A percentile compares a stretch with the other conserved stretches of the same genome.
Conservation (phyloP, 495 filamentous ascomycete species). For the Neurospora hispaniola region DNA sequence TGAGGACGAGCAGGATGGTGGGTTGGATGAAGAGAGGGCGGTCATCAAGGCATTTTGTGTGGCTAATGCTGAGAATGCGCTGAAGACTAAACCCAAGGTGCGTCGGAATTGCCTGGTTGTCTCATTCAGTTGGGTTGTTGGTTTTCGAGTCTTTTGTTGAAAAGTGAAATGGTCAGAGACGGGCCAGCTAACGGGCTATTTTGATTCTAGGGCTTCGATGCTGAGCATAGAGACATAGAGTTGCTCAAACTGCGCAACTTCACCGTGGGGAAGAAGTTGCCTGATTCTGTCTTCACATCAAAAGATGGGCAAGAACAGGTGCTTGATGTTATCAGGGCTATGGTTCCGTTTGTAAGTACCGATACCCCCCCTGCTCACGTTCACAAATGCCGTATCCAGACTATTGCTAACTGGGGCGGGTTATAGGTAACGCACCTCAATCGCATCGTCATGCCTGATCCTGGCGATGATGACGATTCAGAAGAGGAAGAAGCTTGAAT, state of each 20-base stretch:
- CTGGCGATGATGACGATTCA: constrained; percentile 26
- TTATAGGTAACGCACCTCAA: constrained; percentile 50
- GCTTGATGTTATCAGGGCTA: constrained; percentile 36
- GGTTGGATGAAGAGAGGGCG: background rate
- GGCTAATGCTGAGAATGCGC: constrained; percentile 55
- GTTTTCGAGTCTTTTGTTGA: background rate
- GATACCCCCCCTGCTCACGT: constrained; percentile 6
- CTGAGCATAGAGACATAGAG: constrained; percentile 41
- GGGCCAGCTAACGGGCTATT: background rate
- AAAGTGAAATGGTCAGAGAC: background rate
- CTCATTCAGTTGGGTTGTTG: background rate
- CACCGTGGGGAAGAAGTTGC: constrained; percentile 53
- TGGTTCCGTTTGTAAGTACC: constrained; percentile 51
- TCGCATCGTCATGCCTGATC: constrained; percentile 56
- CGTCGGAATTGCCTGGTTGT: constrained; percentile 11
- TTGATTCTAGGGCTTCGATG: constrained; percentile 51
- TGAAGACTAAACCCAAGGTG: constrained; percentile 83
- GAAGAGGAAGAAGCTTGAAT: constrained; percentile 15
- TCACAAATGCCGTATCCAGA: background rate
- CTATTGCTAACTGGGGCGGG: background rate
- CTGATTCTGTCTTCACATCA: constrained; percentile 44
- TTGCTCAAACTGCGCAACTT: constrained; percentile 48
- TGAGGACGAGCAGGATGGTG: background rate
- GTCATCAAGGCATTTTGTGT: constrained; percentile 56
- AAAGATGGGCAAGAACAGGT: constrained; percentile 25